phyloP scores from a whole-genome alignment of 108 stramenopile genomes.

The Cyclotella distinguenda region DNA sequence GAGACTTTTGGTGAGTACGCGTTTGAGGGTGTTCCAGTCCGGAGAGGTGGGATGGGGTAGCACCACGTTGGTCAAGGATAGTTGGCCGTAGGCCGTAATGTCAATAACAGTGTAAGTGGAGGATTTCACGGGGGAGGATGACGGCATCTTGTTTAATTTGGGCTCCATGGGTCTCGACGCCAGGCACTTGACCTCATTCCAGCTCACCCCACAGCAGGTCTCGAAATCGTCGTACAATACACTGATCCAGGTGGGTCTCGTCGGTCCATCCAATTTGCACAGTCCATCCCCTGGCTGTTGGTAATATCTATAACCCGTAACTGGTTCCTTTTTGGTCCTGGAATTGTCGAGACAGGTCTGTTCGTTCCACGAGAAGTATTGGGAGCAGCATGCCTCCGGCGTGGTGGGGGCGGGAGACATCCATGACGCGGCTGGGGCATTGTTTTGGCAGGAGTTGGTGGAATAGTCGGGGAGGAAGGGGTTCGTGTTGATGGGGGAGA shows the following conservation, averaged over 20 bases:
- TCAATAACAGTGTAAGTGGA: slow-evolving; percentile 3
- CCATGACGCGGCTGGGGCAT: slow-evolving; percentile 21
- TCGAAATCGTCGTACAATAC: not conserved
- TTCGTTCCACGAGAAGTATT: not conserved
- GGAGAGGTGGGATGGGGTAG: not conserved
- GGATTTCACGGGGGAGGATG: not conserved
- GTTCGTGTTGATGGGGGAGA: not conserved
- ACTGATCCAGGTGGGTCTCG: slow-evolving; percentile 2
- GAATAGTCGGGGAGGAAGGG: slow-evolving; percentile 32
- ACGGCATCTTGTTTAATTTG: not conserved
- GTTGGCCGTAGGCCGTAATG: not conserved
- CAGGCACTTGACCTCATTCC: not conserved
- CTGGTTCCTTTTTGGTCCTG: not conserved
- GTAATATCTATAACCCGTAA: not conserved
- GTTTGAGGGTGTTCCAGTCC: slow-evolving; percentile 6
- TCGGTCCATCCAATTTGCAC: slow-evolving; percentile 20
- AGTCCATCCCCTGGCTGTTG: slow-evolving; percentile 2
- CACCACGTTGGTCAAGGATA: not conserved
- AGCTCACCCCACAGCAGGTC: slow-evolving; percentile 10
- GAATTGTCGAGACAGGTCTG: not conserved
- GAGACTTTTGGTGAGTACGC: slow-evolving; percentile 18
- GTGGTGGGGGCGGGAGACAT: not conserved
- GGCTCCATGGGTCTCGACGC: not conserved
- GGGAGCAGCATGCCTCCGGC: not conserved
- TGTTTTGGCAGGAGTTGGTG: slow-evolving; percentile 20